phyloP scores from a whole-genome alignment of 805 yeast genomes.

The Suhomyces canberraensis region DNA sequence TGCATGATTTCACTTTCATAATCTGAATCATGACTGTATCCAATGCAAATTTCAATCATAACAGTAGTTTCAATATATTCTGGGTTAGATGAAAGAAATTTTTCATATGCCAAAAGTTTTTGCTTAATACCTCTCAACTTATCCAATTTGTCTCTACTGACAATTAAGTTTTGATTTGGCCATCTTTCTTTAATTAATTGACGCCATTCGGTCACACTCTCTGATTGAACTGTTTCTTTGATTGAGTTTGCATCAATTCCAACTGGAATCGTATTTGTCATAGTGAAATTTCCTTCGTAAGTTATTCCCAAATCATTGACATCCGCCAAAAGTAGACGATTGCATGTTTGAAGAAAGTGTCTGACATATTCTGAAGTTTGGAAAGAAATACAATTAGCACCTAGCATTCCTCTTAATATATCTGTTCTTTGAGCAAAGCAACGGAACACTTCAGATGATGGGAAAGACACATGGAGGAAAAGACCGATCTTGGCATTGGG shows the following conservation, averaged over 20 bases:
- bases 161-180: slow-evolving; percentile 66
- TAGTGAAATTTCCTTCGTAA: slow-evolving; percentile 55
- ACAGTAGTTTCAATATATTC: slow-evolving; percentile 65
- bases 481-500: slow-evolving; percentile 89
- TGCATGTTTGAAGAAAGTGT: slow-evolving; percentile 89
- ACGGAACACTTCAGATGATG: slow-evolving; percentile 91
- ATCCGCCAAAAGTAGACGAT: slow-evolving; percentile 79
- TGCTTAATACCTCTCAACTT: slow-evolving; percentile 84
- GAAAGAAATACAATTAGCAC: slow-evolving; percentile 83
- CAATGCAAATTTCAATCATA: slow-evolving; percentile 76
- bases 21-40: slow-evolving; percentile 52
- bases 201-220: slow-evolving; percentile 63
- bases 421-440: slow-evolving; percentile 85
- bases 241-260: slow-evolving; percentile 74
- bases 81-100: slow-evolving; percentile 70
- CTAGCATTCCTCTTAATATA: slow-evolving; percentile 77
- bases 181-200: slow-evolving; percentile 72
- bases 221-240: slow-evolving; percentile 41
- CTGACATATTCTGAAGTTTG: slow-evolving; percentile 92
- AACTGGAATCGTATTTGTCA: slow-evolving; percentile 61
- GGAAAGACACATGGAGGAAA: slow-evolving; percentile 91
- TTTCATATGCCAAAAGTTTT: slow-evolving; percentile 82
- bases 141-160: slow-evolving; percentile 87
- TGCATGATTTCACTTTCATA: slow-evolving; percentile 71
- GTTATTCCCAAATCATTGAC: slow-evolving; percentile 60